phyloP scores from a whole-genome alignment of 768 basidiomycete species.

The Pleurotus ostreatus region DNA sequence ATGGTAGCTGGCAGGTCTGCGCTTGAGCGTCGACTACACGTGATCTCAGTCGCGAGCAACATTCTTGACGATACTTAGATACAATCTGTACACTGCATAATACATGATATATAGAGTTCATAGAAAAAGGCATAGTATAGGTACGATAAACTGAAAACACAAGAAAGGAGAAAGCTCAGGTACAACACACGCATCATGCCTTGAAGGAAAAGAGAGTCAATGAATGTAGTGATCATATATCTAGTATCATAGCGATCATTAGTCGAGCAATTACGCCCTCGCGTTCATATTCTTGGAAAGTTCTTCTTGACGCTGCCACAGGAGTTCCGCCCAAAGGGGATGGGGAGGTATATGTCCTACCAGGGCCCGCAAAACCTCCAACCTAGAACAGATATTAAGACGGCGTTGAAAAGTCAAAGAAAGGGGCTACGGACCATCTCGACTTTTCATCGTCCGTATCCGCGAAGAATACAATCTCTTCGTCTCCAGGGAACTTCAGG shows the following conservation, averaged over 20 bases:
- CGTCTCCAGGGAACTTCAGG: constrained; percentile 69
- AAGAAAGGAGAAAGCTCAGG: neutral
- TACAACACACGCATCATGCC: neutral
- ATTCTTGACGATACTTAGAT: neutral
- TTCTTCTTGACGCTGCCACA: constrained; percentile 79
- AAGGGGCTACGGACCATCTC: constrained; percentile 59
- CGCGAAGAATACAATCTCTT: constrained; percentile 87
- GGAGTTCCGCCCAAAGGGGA: constrained; percentile 88
- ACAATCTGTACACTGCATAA: constrained; percentile 8
- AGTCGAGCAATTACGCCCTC: constrained; percentile 13
- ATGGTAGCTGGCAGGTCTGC: no score
- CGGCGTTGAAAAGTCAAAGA: no score
- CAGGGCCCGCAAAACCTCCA: constrained; percentile 78
- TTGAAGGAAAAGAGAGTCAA: no score
- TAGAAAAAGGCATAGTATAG: neutral
- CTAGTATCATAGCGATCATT: neutral
- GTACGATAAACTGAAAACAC: neutral
- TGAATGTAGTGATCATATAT: neutral
- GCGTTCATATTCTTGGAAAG: constrained; percentile 27
- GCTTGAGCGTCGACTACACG: no score
- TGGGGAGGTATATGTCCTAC: constrained; percentile 90
- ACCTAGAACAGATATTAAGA: constrained; percentile 43
- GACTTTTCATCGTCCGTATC: constrained; percentile 87
- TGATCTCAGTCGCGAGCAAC: no score
- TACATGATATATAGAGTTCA: constrained; percentile 8